Evolutionary conservation across 306 rosid species (phyloP).

Genomic region (Gastrolobium bilobum): DNA sequence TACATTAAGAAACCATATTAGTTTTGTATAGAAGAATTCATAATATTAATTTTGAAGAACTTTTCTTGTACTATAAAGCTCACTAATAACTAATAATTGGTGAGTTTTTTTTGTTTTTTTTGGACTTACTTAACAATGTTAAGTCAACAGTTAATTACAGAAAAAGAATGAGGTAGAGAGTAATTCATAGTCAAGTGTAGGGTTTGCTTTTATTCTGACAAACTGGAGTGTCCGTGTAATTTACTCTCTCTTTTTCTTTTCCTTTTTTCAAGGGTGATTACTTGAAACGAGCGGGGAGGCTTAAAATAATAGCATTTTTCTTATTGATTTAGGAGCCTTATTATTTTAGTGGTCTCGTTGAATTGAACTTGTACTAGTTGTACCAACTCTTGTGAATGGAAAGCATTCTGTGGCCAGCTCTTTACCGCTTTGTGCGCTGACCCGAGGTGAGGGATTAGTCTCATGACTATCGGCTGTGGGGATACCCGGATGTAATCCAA

Average conservation of each 20-base stretch:
- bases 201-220: slow-evolving; percentile 30
- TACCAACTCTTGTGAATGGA: too few relatives aligned
- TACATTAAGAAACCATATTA: not conserved
- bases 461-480: too few relatives aligned
- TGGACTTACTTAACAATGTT: not conserved
- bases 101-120: not conserved
- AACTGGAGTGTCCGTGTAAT: slow-evolving; percentile 2
- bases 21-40: not conserved
- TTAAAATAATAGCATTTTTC: not conserved
- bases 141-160: not conserved
- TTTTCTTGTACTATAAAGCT: not conserved
- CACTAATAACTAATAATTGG: not conserved
- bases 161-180: not conserved
- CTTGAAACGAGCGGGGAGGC: not conserved
- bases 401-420: too few relatives aligned
- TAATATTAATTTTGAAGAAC: not conserved
- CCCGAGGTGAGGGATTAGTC: too few relatives aligned
- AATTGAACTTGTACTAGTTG: not conserved
- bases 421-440: too few relatives aligned
- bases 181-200: slow-evolving; percentile 9
- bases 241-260: not conserved
- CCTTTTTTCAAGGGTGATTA: not conserved
- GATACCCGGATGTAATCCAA: too few relatives aligned
- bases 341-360: slow-evolving; percentile 22
- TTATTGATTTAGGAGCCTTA: not conserved